phyloP scores from a whole-genome alignment of 306 rosid species.

The Medicago truncatula region DNA sequence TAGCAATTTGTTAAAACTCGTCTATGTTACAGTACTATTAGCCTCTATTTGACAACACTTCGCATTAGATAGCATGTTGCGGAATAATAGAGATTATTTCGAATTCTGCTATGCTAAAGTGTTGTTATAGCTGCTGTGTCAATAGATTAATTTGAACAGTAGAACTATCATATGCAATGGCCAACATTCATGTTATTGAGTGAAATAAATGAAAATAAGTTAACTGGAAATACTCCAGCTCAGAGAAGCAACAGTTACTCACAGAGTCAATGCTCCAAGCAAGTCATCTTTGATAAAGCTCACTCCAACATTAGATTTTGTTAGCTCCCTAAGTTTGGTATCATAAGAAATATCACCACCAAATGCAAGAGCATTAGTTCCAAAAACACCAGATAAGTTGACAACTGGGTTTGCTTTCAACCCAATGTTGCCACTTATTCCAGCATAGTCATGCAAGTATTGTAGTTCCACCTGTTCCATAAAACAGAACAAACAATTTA shows the following conservation, averaged over 20 bases:
- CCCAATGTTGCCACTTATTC: constrained; percentile 82
- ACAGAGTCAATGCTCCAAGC: constrained; percentile 80
- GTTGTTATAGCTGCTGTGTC: neutral
- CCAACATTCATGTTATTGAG: neutral
- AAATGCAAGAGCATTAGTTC: constrained; percentile 66
- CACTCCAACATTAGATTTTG: constrained; percentile 76
- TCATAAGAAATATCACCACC: constrained; percentile 90
- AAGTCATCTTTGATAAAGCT: constrained; percentile 72
- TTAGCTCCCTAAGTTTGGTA: constrained; percentile 68
- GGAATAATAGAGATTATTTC: too few relatives aligned
- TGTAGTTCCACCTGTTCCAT: constrained; percentile 84
- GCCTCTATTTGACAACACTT: too few relatives aligned
- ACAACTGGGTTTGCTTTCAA: constrained; percentile 88
- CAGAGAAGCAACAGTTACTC: constrained; percentile 45
- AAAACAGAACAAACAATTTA: constrained; percentile 1
- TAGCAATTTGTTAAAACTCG: neutral
- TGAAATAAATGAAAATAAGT: constrained; percentile 19
- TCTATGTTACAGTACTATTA: too few relatives aligned
- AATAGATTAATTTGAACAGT: neutral
- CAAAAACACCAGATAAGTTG: constrained; percentile 84
- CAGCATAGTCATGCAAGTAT: constrained; percentile 88
- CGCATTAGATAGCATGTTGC: too few relatives aligned
- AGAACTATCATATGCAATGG: neutral
- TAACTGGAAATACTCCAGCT: neutral
- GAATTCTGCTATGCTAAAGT: neutral